These are phyloP conservation scores for Hymenoscyphus albidus DNA, from an alignment of 2,329 filamentous ascomycete species.

Conservation along the genomic window DNA sequence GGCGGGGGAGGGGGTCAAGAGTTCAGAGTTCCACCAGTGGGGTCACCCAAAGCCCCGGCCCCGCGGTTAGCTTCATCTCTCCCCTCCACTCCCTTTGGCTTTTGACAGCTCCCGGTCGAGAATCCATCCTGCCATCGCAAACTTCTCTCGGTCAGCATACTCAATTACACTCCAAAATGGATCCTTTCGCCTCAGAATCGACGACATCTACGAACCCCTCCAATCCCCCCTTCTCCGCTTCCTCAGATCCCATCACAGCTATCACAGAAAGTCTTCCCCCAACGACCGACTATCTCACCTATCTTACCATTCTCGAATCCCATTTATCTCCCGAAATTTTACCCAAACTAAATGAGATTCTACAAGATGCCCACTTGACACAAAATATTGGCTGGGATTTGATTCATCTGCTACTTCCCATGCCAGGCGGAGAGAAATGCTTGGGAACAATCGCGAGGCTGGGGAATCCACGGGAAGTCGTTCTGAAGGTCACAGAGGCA, in stretches of 20 bases:
- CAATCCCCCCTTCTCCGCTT: not conserved
- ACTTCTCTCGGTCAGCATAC: not conserved
- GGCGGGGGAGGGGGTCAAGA: not conserved
- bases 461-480: constrained; percentile 77
- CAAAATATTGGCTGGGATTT: constrained; percentile 81
- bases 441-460: constrained; percentile 70
- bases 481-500: constrained; percentile 74
- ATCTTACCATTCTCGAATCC: constrained; percentile 73
- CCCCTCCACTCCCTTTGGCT: not conserved
- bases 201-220: not conserved
- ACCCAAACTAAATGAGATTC: constrained; percentile 62
- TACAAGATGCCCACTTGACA: constrained; percentile 65
- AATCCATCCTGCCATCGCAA: not conserved
- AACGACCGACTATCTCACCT: constrained; percentile 65
- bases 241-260: constrained; percentile 27
- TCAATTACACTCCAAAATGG: not conserved
- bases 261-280: constrained; percentile 41
- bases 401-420: constrained; percentile 66
- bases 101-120: too few species aligned
- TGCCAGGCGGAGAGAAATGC: constrained; percentile 66
- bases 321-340: constrained; percentile 65
- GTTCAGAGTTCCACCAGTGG: not conserved
- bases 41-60: not conserved
- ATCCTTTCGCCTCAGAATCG: not conserved
- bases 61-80: not conserved